Conservation (phyloP, 1,284 basidiomycete genomes). For the Ustilago sp. region DNA sequence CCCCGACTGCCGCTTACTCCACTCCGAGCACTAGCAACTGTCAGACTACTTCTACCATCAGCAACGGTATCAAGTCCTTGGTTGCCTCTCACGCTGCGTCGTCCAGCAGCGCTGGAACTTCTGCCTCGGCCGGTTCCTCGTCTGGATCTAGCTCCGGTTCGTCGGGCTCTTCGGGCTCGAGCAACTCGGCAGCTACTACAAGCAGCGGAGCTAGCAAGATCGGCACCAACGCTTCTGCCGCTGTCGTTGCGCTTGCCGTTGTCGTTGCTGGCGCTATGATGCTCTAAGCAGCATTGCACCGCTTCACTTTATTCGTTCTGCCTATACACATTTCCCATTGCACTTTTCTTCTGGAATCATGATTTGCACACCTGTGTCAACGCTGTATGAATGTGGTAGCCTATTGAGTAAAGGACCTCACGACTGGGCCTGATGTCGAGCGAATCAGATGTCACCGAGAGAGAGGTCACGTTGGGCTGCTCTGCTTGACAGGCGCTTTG, state of each 20-base stretch:
- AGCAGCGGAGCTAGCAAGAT: constrained; percentile 34
- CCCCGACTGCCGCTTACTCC: constrained; percentile 66
- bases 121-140: constrained; percentile 17
- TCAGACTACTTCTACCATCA: constrained; percentile 20
- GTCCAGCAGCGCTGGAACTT: constrained; percentile 15
- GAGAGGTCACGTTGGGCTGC: not conserved
- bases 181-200: constrained; percentile 16
- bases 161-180: constrained; percentile 12
- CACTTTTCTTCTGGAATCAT: not conserved
- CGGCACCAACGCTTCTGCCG: constrained; percentile 21
- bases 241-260: constrained; percentile 27
- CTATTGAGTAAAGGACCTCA: not conserved
- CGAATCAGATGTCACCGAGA: no score
- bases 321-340: not conserved
- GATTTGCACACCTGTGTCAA: no score
- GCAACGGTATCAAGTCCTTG: constrained; percentile 63
- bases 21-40: constrained; percentile 64
- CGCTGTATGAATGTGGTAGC: not conserved
- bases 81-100: constrained; percentile 24
- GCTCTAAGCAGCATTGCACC: constrained; percentile 33
- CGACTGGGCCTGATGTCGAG: no score
- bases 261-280: constrained; percentile 51
- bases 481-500: not conserved
- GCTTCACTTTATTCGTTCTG: constrained; percentile 2
- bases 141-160: constrained; percentile 12